Conservation (phyloP, 495 filamentous ascomycete genomes). For the Penicillium cosmopolitanum region DNA sequence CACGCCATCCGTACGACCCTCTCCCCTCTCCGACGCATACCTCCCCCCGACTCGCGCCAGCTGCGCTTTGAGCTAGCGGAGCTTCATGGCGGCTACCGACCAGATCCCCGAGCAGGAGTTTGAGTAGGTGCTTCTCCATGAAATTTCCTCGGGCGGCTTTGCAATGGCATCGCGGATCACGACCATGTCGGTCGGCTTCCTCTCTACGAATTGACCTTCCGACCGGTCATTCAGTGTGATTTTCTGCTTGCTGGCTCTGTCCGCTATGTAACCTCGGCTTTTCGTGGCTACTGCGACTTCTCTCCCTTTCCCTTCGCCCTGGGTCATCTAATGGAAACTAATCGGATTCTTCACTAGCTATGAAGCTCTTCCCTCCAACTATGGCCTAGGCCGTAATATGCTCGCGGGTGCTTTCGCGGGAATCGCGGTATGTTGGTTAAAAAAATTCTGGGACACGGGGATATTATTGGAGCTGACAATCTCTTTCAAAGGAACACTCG, state of each 20-base stretch:
- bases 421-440: slow-evolving; percentile 71
- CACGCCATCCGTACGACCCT: slow-evolving; percentile 1
- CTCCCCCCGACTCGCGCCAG: slow-evolving; percentile 27
- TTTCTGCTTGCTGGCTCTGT: not conserved
- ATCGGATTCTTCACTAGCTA: slow-evolving; percentile 50
- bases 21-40: slow-evolving; percentile 11
- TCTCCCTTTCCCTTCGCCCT: not conserved
- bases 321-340: slow-evolving; percentile 20
- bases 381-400: slow-evolving; percentile 77
- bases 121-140: slow-evolving; percentile 44
- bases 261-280: slow-evolving; percentile 3
- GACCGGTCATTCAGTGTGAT: slow-evolving; percentile 2
- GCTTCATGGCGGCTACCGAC: slow-evolving; percentile 49
- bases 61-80: slow-evolving; percentile 43
- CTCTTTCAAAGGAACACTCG: slow-evolving; percentile 67
- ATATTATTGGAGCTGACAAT: slow-evolving; percentile 24
- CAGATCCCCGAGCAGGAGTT: slow-evolving; percentile 46
- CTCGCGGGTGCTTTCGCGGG: slow-evolving; percentile 94
- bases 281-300: not conserved
- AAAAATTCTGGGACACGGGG: not conserved
- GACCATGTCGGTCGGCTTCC: not conserved
- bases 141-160: slow-evolving; percentile 9
- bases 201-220: not conserved
- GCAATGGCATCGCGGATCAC: not conserved
- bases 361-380: slow-evolving; percentile 72